Base-by-base conservation (phyloP, 2,329 filamentous ascomycete genomes). In the Hypoxylon sp. region DNA sequence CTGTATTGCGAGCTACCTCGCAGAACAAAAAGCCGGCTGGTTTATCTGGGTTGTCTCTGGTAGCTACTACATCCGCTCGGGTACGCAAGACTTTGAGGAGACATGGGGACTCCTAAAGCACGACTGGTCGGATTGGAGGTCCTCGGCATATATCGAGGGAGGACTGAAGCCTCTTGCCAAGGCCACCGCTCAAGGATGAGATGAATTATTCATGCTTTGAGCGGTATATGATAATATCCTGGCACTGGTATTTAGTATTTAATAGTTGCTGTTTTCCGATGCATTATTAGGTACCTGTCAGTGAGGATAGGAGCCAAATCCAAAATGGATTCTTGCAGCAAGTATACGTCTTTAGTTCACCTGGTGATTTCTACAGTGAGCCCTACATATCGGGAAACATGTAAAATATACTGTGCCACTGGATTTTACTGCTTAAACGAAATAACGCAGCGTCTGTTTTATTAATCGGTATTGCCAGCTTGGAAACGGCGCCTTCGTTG, bases 21-120 rank as follows among this genome's bases (percentile, higher is more conserved):
- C 83, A 0, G 75, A 79, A 42, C 78, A 83, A 72, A 81, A 85
- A 77, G 82, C 83, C 0, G 83, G 87, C 11, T 88, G 87, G 87
- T 83, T 86, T 76, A 81, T 86, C 78, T 90, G 87, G 85, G 88
- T 88, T 35, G 60, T 91, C 13, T 81, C 82, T 0, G 87, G 87
- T 1, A 87, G 85, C 72, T 90, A 90, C 73, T 90, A 90, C 70
- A 82, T 86, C 61, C 79, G 87, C 0, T 74, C 78, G 5, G 87
- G 87, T 0, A 80, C 62, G 0, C 85, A 87, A 74, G 86, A 89
- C 72, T 84, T 77, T 54, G 87, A 90, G 29, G 88, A 90, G 78
- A 77, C 79, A 0, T 90, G 87, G 87, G 88, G 87, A 1, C 74
- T 88, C 62, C 75, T 86, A 63, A 86, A 81, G 39, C 84, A 85